Evolutionary conservation across 208 protist species (phyloP), one percentile per base, ranked within the genome.

Genomic region (Trypanosoma scelopori): DNA sequence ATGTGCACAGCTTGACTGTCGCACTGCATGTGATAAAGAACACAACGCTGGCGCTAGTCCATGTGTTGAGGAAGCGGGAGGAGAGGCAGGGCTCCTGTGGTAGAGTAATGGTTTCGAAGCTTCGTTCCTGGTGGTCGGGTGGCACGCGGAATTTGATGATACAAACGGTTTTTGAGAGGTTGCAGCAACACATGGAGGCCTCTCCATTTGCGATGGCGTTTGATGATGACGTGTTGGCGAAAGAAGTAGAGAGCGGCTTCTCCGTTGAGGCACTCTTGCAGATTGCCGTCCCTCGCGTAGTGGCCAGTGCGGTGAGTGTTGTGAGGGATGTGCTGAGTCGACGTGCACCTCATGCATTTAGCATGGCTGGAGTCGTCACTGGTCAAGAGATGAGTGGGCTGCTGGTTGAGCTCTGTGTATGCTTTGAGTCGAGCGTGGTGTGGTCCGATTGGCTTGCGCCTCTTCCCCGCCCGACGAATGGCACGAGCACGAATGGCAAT

Each of bases 1-100:
- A 92, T 76, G 66, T 78, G 5, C 82, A 94, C 74, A 87, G 78
- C 63, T 67, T 90, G 48, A 83, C 66, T 15, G 75, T 94, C 39
- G 74, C 74, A 12, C 69, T 94, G 3, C 79, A 84, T 55, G 59
- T 73, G 3, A 57, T 90, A 11, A 89, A 90, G 66, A 89, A 90
- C 64, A 86, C 76, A 65, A 74, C 82, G 49, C 73, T 76, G 11
- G 85, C 90, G 55, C 71, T 94, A 28, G 75, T 89, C 1, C 85
- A 85, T 60, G 48, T 94, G 9, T 68, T 89, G 35, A 68, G 76
- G 48, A 80, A 81, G 42, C 84, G n/a, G 11, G 80, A 82, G 73
- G 80, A 50, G 53, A 16, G 27, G 30, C 3, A 30, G 1, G 56
- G 30, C 23, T 66, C 46, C 16, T 28, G 45, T 47, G 50, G 62